A percentile compares a stretch with the other conserved stretches of the same genome.
phyloP scores from a whole-genome alignment of 2,329 filamentous ascomycete genomes.

The Laburnicola sp. region DNA sequence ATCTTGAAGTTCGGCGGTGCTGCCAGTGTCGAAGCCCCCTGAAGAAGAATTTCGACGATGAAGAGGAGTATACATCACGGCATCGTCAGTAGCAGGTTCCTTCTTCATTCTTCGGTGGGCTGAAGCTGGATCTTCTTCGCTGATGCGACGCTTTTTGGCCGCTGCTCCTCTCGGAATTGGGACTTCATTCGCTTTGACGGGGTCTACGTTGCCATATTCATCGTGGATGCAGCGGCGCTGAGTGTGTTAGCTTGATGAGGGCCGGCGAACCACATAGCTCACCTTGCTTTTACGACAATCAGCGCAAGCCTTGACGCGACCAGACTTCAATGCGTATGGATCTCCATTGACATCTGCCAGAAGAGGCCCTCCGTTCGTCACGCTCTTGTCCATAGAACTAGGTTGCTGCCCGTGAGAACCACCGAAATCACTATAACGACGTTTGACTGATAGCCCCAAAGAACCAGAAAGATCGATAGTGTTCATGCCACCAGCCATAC shows the following conservation, averaged over 20 bases:
- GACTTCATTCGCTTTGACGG: conserved; percentile 63
- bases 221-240: conserved; percentile 70
- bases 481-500: conserved; percentile 27
- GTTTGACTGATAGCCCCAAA: conserved; percentile 39
- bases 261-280: conserved; percentile 28
- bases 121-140: conserved; percentile 32
- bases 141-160: conserved; percentile 57
- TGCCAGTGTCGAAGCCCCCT: conserved; percentile 23
- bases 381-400: conserved; percentile 12
- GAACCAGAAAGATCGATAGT: conserved; percentile 39
- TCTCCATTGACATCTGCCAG: conserved; percentile 34
- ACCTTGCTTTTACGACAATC: conserved; percentile 71
- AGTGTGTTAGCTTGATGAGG: conserved; percentile 23
- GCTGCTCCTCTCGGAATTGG: conserved; percentile 61
- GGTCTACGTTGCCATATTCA: conserved; percentile 65
- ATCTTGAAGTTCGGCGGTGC: conserved; percentile 26
- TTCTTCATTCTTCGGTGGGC: conserved; percentile 34
- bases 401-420: conserved; percentile 11
- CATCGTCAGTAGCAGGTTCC: conserved; percentile 28
- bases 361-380: conserved; percentile 2
- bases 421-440: conserved; percentile 37
- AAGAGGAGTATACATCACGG: conserved; percentile 26
- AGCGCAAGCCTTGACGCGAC: conserved; percentile 65
- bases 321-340: conserved; percentile 56
- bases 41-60: conserved; percentile 30